Evolutionary conservation across 225 moss, liverwort and hornwort genomes (phyloP), one percentile per base, ranked within the genome.

Genomic region (Thuidium tamariscinum): DNA sequence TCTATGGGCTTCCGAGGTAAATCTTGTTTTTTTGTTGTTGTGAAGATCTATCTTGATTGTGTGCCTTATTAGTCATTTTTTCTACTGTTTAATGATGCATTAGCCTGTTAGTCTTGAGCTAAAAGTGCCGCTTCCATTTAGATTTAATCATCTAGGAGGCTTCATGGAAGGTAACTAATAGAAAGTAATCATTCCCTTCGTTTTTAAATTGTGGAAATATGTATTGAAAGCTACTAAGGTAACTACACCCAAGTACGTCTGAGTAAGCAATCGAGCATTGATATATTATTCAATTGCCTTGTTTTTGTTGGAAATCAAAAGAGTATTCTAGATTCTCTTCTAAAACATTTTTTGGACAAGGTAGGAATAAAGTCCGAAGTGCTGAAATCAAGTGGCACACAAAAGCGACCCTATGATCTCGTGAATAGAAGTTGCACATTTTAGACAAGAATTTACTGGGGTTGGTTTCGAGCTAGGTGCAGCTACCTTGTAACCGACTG

Each of bases 1-100:
- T 96, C 44, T 94, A 80, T 87, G 95, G 95, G 18, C 92, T 96
- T 84, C 95, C 95, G 37, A 93, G 95, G 95, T 95, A 90, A 13
- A 34, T 59, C 81, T 73, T 56, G 8, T 57, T 27, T 25, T 46
- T 11, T 30, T 12, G 27, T n/a, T 67, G 37, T 72, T 88, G 27
- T 57, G 48, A 64, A 88, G 25, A 71, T 72, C 13, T 56, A 72
- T 81, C 87, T 62, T 49, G 62, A 16, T 48, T 78, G 48, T 78
- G 48, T 69, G 82, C 77, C 54, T 72, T 54, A 23, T 48, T 15
- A 62, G 36, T 19, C 60, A 27, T 55, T 37, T 46, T 49, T 80
- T 39, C 22, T 68, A 41, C 44, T 79, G n/a, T 80, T 57, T 27
- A 83, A 17, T 71, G 49, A 49, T n/a, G 49, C n/a, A 17, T 49